phyloP scores from a whole-genome alignment of 2,329 filamentous ascomycete species.

The Epichloe glyceriae region DNA sequence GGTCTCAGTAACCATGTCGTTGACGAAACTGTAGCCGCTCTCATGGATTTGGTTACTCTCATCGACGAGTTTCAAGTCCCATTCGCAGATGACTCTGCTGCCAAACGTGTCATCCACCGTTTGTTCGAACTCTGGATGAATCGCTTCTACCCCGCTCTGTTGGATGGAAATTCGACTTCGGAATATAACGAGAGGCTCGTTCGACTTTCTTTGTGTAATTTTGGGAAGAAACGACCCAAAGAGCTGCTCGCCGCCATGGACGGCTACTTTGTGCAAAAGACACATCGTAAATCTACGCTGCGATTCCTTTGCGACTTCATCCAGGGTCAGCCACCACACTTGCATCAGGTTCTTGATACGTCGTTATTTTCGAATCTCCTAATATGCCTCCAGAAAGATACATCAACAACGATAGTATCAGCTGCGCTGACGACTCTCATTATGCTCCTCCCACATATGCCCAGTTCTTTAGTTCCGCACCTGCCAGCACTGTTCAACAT shows the following conservation, averaged over 20 bases:
- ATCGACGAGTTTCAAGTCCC: conserved; percentile 43
- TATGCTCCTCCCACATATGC: conserved; percentile 75
- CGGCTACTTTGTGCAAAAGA: conserved; percentile 49
- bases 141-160: conserved; percentile 26
- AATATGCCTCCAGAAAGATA: conserved; percentile 63
- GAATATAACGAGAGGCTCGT: conserved; percentile 37
- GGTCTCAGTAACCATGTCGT: conserved; percentile 50
- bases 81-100: conserved; percentile 27
- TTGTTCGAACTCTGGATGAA: conserved; percentile 46
- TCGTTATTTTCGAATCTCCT: conserved; percentile 59
- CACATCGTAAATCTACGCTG: conserved; percentile 50
- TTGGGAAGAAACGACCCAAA: conserved; percentile 58
- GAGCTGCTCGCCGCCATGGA: conserved; percentile 55
- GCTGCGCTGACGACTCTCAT: conserved; percentile 61
- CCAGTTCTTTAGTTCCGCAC: conserved; percentile 53
- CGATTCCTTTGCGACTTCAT: conserved; percentile 61
- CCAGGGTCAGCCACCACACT: conserved; percentile 63
- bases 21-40: conserved; percentile 49
- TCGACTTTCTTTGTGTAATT: conserved; percentile 40
- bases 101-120: conserved; percentile 41
- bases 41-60: conserved; percentile 51
- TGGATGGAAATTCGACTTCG: conserved; percentile 22
- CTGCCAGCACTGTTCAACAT: conserved; percentile 68
- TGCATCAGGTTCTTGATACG: conserved; percentile 61
- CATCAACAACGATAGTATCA: conserved; percentile 64